Percentiles rank a stretch among this genome's conserved stretches.
Conservation (phyloP, 140 eudicot genomes). For the Flaveria floridana region DNA sequence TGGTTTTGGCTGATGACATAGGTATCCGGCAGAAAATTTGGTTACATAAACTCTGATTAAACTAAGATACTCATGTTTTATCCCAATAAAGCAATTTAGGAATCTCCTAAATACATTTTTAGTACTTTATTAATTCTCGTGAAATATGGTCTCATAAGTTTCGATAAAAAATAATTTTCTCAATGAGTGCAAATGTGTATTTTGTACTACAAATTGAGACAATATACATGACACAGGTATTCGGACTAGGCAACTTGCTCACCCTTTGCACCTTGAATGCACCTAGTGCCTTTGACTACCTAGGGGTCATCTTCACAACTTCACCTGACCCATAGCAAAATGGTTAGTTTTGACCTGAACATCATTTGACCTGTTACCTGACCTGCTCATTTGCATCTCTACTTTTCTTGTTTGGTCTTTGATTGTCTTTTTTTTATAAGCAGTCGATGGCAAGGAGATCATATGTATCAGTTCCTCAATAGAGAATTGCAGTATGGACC, state of each 20-base stretch:
- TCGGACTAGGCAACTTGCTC: too few species aligned
- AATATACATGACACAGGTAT: background rate
- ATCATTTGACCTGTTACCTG: background rate
- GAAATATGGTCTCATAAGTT: background rate
- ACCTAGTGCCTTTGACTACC: too few species aligned
- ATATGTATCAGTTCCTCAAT: slow-evolving; percentile 45
- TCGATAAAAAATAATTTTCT: background rate
- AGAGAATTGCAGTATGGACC: slow-evolving; percentile 48
- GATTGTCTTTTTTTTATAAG: slow-evolving; percentile 18
- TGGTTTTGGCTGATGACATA: slow-evolving; percentile 32
- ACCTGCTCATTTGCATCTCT: slow-evolving; percentile 6
- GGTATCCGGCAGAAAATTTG: slow-evolving; percentile 25
- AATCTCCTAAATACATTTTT: background rate
- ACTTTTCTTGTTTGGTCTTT: background rate
- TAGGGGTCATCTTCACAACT: background rate
- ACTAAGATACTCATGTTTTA: background rate
- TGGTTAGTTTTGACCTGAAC: background rate
- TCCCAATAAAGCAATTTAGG: slow-evolving; percentile 2
- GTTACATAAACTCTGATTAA: background rate
- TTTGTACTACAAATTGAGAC: background rate
- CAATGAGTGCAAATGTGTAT: background rate
- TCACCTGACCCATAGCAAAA: background rate
- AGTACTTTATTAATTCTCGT: background rate
- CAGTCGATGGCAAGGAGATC: slow-evolving; percentile 48
- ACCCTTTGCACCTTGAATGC: too few species aligned